Base-by-base conservation (phyloP, 2,329 filamentous ascomycete genomes). In the Hymenoscyphus scutula region DNA sequence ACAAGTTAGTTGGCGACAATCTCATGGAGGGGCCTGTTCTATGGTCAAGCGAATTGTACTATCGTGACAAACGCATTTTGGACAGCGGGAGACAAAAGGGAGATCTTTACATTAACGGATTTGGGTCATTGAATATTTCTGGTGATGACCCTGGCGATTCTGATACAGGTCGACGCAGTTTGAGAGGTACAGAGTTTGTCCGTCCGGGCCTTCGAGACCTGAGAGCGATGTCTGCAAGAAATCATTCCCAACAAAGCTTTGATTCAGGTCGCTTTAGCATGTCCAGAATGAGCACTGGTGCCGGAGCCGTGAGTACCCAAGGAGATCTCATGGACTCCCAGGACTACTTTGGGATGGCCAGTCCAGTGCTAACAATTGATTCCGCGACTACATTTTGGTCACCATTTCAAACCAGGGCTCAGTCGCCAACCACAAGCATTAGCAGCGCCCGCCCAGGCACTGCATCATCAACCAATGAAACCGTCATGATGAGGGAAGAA, bases 41-140 rank as follows among this genome's bases (percentile, higher is more conserved):
- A 1, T 97, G 92, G 92, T 92, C 92, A 0, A 97, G 92, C 72
- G 90, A 96, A 62, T 81, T 99, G 0, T 98, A 91, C 73, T 85
- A 88, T 63, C 84, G 90, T 25, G 93, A 97, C 70, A 88, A 89
- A 65, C 81, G 84, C 51, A 75, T 80, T 23, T 58, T 74, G 53
- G 80, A 81, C 64, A 78, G 77, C 62, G 80, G 79, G 13, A 75
- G 78, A 15, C 79, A 80, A 65, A 81, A 80, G 62, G 79, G 79
- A 1, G 80, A 81, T 62, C 69, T 80, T 1, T 79, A 79, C 65
- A 77, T 80, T 58, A 80, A 76, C 41, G 76, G 78, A 5, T 75
- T 81, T 53, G 78, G 79, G 13, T 79, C 78, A 0, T 70, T 81
- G n/a, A 80, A 77, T 29, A 77, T 81, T 54, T 78, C 78, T 53